Evolutionary conservation across 495 filamentous ascomycete genomes (phyloP).

Genomic region (Penicillium waksmanii): DNA sequence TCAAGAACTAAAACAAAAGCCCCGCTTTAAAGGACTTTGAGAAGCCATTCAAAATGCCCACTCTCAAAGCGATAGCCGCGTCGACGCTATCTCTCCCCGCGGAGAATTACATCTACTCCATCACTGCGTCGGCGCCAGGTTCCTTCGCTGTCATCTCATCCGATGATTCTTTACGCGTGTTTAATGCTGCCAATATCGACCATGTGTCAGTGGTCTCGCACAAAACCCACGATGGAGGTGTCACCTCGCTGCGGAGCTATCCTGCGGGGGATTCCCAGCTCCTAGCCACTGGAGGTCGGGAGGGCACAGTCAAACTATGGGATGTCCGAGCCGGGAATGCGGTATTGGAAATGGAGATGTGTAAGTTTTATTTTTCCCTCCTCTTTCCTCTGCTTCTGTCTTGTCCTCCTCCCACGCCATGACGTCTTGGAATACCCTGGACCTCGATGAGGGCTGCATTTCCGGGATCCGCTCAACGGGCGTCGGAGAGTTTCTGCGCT

Average conservation of each 20-base stretch:
- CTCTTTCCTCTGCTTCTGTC: background rate
- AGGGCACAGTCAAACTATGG: slow-evolving; percentile 52
- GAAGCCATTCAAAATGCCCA: slow-evolving; percentile 36
- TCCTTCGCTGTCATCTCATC: slow-evolving; percentile 57
- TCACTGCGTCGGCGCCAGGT: slow-evolving; percentile 37
- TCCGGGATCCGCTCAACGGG: slow-evolving; percentile 9
- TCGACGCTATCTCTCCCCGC: slow-evolving; percentile 50
- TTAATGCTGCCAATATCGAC: slow-evolving; percentile 46
- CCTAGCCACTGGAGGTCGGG: slow-evolving; percentile 51
- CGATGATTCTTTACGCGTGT: slow-evolving; percentile 58
- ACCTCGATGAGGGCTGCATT: slow-evolving; percentile 8
- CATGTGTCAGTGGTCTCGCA: slow-evolving; percentile 36
- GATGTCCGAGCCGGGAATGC: slow-evolving; percentile 45
- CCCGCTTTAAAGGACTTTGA: background rate
- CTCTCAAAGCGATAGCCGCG: slow-evolving; percentile 39
- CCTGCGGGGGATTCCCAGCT: slow-evolving; percentile 33
- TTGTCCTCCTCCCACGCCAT: background rate
- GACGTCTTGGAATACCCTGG: slow-evolving; percentile 5
- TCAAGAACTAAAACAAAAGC: background rate
- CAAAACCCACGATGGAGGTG: slow-evolving; percentile 44
- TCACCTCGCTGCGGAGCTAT: slow-evolving; percentile 49
- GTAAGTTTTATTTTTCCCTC: slow-evolving; percentile 34
- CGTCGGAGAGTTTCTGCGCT: slow-evolving; percentile 19
- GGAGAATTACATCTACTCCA: slow-evolving; percentile 57
- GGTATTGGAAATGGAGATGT: slow-evolving; percentile 42